Evolutionary conservation across 805 yeast genomes (phyloP).

Genomic region (Kluyveromyces dobzhanskii): DNA sequence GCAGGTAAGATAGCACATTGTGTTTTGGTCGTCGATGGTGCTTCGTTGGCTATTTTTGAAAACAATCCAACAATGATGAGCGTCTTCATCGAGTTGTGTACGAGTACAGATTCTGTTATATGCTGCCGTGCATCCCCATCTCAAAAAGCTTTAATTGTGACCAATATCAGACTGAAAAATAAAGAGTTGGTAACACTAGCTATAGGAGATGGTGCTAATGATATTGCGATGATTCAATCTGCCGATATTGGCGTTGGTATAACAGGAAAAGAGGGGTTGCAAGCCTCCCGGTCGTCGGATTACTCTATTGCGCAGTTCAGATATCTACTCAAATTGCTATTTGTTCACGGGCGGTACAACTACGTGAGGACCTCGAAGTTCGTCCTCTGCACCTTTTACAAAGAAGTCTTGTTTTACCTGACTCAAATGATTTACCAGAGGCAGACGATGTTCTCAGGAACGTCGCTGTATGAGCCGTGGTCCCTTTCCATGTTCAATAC

Average conservation of each 20-base stretch:
- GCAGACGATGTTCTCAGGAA: slow-evolving; percentile 81
- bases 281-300: slow-evolving; percentile 93
- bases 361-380: slow-evolving; percentile 88
- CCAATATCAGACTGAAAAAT: slow-evolving; percentile 63
- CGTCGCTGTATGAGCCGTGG: slow-evolving; percentile 92
- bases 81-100: slow-evolving; percentile 75
- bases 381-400: slow-evolving; percentile 88
- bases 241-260: slow-evolving; percentile 98
- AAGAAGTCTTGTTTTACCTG: slow-evolving; percentile 81
- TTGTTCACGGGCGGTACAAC: slow-evolving; percentile 95
- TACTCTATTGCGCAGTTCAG: slow-evolving; percentile 93
- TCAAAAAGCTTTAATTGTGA: slow-evolving; percentile 87
- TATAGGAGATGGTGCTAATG: slow-evolving; percentile 98
- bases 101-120: slow-evolving; percentile 81
- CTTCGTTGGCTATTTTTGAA: slow-evolving; percentile 67
- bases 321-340: slow-evolving; percentile 66
- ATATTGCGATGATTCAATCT: slow-evolving; percentile 97
- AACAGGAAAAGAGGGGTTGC: slow-evolving; percentile 94
- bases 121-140: slow-evolving; percentile 97
- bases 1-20: slow-evolving; percentile 82
- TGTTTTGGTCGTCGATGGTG: slow-evolving; percentile 94
- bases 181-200: slow-evolving; percentile 77
- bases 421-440: slow-evolving; percentile 85
- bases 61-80: slow-evolving; percentile 62
- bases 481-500: slow-evolving; percentile 96